Evolutionary conservation across 257 asterid genomes (phyloP).

Genomic region (Verbascum thapsus): DNA sequence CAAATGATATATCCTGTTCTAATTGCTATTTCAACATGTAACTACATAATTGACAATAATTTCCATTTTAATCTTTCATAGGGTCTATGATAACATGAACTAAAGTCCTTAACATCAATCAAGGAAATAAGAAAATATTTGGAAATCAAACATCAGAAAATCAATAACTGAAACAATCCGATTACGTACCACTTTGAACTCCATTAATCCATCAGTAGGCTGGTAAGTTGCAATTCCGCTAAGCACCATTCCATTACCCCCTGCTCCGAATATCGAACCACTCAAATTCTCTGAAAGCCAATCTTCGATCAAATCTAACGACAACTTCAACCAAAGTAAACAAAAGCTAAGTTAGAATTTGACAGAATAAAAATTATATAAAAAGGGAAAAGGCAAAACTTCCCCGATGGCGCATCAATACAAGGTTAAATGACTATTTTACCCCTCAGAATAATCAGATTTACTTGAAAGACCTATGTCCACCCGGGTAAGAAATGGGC

Average conservation of each 20-base stretch:
- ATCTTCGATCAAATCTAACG: slow-evolving; percentile 83
- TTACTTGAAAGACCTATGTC: too few relatives aligned
- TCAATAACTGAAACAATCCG: neutral
- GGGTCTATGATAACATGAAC: slow-evolving; percentile 1
- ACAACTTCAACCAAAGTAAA: slow-evolving; percentile 52
- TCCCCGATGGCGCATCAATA: too few relatives aligned
- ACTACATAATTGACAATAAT: neutral
- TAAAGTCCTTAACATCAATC: neutral
- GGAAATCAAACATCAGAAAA: neutral
- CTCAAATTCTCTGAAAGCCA: slow-evolving; percentile 63
- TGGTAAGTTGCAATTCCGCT: slow-evolving; percentile 77
- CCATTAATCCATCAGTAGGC: slow-evolving; percentile 78
- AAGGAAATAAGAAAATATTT: slow-evolving; percentile 9
- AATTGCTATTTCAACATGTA: neutral
- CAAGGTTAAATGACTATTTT: too few relatives aligned
- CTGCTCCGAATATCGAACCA: slow-evolving; percentile 47
- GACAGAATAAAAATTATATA: too few relatives aligned
- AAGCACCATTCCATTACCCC: slow-evolving; percentile 44
- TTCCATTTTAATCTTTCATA: neutral
- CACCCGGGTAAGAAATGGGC: too few relatives aligned
- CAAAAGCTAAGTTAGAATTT: too few relatives aligned
- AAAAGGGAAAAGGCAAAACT: too few relatives aligned
- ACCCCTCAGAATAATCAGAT: too few relatives aligned
- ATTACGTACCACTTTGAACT: slow-evolving; percentile 72
- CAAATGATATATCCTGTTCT: too few relatives aligned